Base-by-base conservation (phyloP, 2,329 filamentous ascomycete species). In the Neocucurbitaria cava region DNA sequence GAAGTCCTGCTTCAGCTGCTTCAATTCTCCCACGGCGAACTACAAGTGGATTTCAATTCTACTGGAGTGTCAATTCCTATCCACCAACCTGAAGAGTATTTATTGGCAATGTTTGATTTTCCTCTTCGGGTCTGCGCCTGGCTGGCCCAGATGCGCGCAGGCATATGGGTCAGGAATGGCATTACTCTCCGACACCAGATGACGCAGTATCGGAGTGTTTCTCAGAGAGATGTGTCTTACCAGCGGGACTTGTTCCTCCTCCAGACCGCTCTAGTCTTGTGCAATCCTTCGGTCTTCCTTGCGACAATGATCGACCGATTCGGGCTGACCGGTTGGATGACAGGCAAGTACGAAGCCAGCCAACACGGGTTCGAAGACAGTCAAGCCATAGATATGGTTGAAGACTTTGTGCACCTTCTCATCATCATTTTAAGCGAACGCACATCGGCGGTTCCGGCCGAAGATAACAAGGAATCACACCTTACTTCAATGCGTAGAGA, bases 161-260 rank as follows among this genome's bases (percentile, higher is more conserved):
- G 92, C 46, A 96, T 98, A 88, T 99, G 96, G 95, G 94, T 99
- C 59, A 88, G 95, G 51, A 99, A 99, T 71, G 95, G 95, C 2
- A 92, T 99, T 70, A 98, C 94, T 67, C 84, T 99, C 46, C 87
- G 94, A 35, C 95, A 99, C 73, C 95, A 99, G 76, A 95, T 96
- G 73, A 90, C 90, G 47, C 95, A 93, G 17, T 99, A 99, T 73
- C 88, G 92, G 15, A 93, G 92, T 36, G 92, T 97, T 13, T 87
- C 87, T 10, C 91, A 96, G 68, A 85, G 95, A 62, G 95, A 99
- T 74, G 90, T 97, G 18, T 92, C 92, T 1, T 94, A 97, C 69
- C 94, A 97, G 67, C 87, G 95, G 54, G 96, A 99, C 71, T 90
- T 99, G 40, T 96, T 98, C 74, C 84, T 99, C 45, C 78, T 99